phyloP scores from a whole-genome alignment of 2,329 filamentous ascomycete species.

The Beauveria bassiana region DNA sequence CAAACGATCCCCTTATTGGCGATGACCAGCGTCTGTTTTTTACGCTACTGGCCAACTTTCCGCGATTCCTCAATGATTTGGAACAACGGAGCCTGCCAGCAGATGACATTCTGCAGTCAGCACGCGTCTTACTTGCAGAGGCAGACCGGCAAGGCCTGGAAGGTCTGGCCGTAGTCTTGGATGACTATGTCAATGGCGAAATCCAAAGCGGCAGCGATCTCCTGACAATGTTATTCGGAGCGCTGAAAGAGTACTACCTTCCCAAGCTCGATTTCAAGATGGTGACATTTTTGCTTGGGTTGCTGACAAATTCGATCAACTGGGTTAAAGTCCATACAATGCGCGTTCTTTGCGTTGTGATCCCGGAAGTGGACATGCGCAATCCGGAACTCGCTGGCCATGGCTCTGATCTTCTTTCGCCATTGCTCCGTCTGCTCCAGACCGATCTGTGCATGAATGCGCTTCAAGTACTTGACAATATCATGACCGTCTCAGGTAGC shows the following conservation, averaged over 20 bases:
- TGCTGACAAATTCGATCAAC: conserved; percentile 78
- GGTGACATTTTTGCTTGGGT: conserved; percentile 82
- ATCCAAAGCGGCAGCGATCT: conserved; percentile 69
- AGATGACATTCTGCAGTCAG: conserved; percentile 51
- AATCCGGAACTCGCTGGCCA: conserved; percentile 84
- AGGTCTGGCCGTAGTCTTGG: conserved; percentile 60
- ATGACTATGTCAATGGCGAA: conserved; percentile 59
- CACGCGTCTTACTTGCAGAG: conserved; percentile 61
- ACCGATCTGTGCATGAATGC: conserved; percentile 93
- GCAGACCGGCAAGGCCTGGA: conserved; percentile 65
- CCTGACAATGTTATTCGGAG: conserved; percentile 62
- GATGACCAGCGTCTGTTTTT: conserved; percentile 77
- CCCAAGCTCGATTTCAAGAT: conserved; percentile 76
- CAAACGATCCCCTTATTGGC: conserved; percentile 73
- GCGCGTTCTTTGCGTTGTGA: conserved; percentile 75
- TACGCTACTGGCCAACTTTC: conserved; percentile 83
- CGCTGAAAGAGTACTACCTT: conserved; percentile 71
- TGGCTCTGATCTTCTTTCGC: conserved; percentile 91
- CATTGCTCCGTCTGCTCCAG: conserved; percentile 78
- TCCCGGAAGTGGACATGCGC: conserved; percentile 88
- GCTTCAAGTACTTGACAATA: conserved; percentile 83
- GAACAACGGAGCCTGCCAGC: conserved; percentile 52
- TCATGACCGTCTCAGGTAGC: conserved; percentile 87
- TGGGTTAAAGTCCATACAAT: conserved; percentile 94
- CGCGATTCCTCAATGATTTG: conserved; percentile 72